Percentiles rank a stretch among this genome's conserved stretches.
phyloP scores from a whole-genome alignment of 352 stramenopile species.

The Saprolegnia diclina region DNA sequence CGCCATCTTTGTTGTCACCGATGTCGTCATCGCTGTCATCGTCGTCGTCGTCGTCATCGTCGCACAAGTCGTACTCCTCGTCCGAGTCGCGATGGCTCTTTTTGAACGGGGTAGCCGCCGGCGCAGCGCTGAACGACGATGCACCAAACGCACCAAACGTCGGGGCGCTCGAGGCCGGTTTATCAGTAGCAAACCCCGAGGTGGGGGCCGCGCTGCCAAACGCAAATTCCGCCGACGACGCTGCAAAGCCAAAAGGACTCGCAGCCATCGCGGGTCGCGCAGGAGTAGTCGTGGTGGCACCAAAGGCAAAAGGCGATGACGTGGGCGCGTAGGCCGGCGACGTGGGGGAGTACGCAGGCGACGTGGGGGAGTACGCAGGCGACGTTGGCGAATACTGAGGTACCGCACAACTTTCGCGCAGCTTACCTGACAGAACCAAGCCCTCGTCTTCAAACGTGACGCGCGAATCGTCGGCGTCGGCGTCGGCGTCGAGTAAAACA shows the following conservation, averaged over 20 bases:
- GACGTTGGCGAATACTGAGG: background rate
- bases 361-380: background rate
- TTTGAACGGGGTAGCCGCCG: background rate
- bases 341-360: background rate
- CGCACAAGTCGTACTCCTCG: background rate
- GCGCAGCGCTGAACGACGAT: background rate
- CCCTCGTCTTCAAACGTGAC: background rate
- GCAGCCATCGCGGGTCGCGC: background rate
- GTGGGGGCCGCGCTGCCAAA: background rate
- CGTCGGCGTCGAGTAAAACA: background rate
- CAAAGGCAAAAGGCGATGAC: background rate
- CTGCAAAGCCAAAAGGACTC: background rate
- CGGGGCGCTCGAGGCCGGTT: background rate
- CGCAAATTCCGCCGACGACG: background rate
- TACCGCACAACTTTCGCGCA: too few relatives aligned
- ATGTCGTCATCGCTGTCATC: conserved; percentile 22
- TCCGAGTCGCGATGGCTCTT: conserved; percentile 20
- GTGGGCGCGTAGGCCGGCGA: background rate
- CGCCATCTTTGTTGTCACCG: conserved; percentile 14
- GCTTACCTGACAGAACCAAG: background rate
- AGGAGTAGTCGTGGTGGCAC: background rate
- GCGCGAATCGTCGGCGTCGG: background rate
- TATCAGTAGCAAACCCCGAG: background rate
- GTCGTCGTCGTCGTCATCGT: background rate
- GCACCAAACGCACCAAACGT: background rate